Evolutionary conservation across 2,329 filamentous ascomycete species (phyloP).

Genomic region (Aspergillus pseudonomiae): DNA sequence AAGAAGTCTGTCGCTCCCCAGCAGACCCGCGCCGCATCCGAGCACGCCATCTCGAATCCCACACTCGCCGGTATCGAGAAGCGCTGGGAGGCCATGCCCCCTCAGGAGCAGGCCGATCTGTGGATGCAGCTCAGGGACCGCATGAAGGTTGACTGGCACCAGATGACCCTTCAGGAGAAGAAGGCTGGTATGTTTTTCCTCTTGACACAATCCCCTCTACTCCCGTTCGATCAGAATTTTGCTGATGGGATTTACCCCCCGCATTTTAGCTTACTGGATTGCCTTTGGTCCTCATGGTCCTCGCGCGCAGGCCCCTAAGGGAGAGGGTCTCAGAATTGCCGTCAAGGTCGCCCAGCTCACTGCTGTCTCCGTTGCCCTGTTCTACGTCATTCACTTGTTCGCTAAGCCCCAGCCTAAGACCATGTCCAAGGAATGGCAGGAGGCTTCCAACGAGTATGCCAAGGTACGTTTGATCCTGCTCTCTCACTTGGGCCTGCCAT

Average conservation of each 20-base stretch:
- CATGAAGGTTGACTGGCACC: conserved; percentile 97
- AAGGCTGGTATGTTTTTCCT: conserved; percentile 83
- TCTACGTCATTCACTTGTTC: conserved; percentile 70
- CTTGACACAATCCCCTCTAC: neutral
- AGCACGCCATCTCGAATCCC: conserved; percentile 96
- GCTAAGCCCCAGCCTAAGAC: conserved; percentile 75
- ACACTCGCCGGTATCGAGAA: conserved; percentile 98
- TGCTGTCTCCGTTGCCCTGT: conserved; percentile 68
- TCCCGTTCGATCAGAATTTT: conserved; percentile 19
- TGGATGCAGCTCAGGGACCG: conserved; percentile 98
- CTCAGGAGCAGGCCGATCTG: conserved; percentile 97
- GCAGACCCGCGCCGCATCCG: conserved; percentile 62
- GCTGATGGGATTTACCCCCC: conserved; percentile 25
- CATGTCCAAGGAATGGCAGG: conserved; percentile 97
- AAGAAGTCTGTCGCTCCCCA: conserved; percentile 47
- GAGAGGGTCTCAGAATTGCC: conserved; percentile 79
- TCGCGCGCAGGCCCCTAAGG: conserved; percentile 78
- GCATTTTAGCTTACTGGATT: conserved; percentile 87
- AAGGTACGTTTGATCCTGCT: conserved; percentile 64
- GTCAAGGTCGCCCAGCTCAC: conserved; percentile 72
- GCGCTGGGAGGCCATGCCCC: conserved; percentile 97
- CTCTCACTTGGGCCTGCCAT: neutral
- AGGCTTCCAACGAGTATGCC: conserved; percentile 90
- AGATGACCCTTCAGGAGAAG: conserved; percentile 96
- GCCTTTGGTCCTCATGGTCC: conserved; percentile 96